These are phyloP conservation scores for Bullera alba DNA, from an alignment of 768 basidiomycete genomes.

Conservation along the genomic window DNA sequence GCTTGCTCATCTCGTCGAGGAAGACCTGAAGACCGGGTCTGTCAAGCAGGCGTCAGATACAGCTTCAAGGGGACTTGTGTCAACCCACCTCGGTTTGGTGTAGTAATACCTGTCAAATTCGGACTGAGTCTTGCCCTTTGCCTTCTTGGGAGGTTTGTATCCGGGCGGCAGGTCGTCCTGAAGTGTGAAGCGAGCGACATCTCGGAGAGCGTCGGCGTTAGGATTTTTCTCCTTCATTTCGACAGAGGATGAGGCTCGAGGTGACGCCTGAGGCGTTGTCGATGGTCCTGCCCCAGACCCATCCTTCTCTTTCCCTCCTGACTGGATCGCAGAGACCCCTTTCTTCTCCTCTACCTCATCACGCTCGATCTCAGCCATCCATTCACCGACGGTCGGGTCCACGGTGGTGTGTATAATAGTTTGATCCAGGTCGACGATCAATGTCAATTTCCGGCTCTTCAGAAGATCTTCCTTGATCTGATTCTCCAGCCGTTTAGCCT, in stretches of 20 bases:
- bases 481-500: constrained; percentile 80
- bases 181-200: constrained; percentile 81
- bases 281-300: constrained; percentile 20
- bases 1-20: constrained; percentile 60
- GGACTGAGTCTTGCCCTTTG: constrained; percentile 33
- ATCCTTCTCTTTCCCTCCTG: not conserved
- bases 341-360: constrained; percentile 31
- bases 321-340: not conserved
- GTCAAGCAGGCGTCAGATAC: not conserved
- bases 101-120: constrained; percentile 82
- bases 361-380: constrained; percentile 58
- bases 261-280: constrained; percentile 12
- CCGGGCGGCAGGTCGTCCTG: constrained; percentile 64
- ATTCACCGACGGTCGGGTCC: constrained; percentile 96
- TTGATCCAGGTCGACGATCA: constrained; percentile 98
- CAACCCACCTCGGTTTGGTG: constrained; percentile 83
- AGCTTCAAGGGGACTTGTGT: not conserved
- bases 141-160: constrained; percentile 6
- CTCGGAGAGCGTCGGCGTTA: constrained; percentile 84
- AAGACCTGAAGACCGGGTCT: constrained; percentile 82
- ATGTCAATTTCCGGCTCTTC: constrained; percentile 68
- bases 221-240: constrained; percentile 56
- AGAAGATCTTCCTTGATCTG: constrained; percentile 75
- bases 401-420: constrained; percentile 98
- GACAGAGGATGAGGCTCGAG: constrained; percentile 8